Conservation (phyloP, 23 red algal species). For the Agarophyton chilense region DNA sequence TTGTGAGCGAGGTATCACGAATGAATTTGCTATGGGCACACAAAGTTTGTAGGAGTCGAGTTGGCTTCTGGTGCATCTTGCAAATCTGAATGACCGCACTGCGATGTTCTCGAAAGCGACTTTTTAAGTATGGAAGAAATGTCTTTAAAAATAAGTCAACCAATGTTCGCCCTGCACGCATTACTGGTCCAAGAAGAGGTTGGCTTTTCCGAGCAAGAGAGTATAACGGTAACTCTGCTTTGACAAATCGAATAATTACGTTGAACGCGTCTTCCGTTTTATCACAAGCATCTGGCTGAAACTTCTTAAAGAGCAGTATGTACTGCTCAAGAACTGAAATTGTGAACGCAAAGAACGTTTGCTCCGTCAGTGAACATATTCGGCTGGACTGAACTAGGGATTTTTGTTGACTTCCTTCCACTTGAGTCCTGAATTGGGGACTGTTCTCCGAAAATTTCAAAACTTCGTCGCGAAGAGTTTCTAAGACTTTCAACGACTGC, state of each 20-base stretch:
- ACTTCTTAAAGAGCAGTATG: slow-evolving; percentile 54
- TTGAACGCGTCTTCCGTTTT: slow-evolving; percentile 20
- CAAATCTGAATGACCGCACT: slow-evolving; percentile 53
- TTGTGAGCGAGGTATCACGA: slow-evolving; percentile 53
- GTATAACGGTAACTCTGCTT: slow-evolving; percentile 55
- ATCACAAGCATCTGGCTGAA: slow-evolving; percentile 27
- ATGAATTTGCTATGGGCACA: slow-evolving; percentile 69
- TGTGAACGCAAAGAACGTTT: slow-evolving; percentile 53
- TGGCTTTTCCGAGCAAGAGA: slow-evolving; percentile 50
- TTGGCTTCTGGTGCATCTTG: slow-evolving; percentile 64
- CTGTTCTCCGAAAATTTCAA: slow-evolving; percentile 32
- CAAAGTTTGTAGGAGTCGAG: slow-evolving; percentile 55
- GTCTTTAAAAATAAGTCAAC: slow-evolving; percentile 61
- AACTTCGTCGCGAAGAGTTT: slow-evolving; percentile 17
- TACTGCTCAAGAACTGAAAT: slow-evolving; percentile 61
- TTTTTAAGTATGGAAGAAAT: slow-evolving; percentile 52
- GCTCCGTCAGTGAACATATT: slow-evolving; percentile 25
- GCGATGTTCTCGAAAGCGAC: slow-evolving; percentile 42
- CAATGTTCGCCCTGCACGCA: slow-evolving; percentile 66
- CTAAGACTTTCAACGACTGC: slow-evolving; percentile 23
- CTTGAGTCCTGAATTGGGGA: neutral
- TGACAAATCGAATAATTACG: slow-evolving; percentile 38
- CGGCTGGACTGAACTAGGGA: neutral
- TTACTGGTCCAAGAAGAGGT: slow-evolving; percentile 42
- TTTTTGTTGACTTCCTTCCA: neutral